These are phyloP conservation scores for Trebouxia sp. DNA, from an alignment of 139 green algal genomes.

Conservation along the genomic window DNA sequence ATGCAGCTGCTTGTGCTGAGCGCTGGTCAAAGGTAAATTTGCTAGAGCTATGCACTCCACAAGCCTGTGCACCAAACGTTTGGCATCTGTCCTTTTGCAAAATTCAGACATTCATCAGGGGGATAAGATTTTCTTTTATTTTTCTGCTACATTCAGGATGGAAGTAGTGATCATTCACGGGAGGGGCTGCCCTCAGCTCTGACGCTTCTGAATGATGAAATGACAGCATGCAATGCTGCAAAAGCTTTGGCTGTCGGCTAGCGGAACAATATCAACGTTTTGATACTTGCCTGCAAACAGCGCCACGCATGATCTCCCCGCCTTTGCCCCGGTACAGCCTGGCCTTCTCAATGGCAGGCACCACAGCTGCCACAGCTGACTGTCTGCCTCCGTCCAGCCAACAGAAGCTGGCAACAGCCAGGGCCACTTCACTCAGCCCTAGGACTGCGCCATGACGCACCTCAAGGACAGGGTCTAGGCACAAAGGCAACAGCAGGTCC, in stretches of 20 bases:
- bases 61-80: constrained; percentile 34
- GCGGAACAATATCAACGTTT: no score
- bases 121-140: no score
- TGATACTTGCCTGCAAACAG: constrained; percentile 65
- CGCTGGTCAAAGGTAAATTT: constrained; percentile 46
- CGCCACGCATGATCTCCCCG: constrained; percentile 87
- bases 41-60: constrained; percentile 35
- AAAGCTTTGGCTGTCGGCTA: no score
- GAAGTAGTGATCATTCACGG: no score
- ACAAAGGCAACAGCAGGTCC: constrained; percentile 58
- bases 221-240: no score
- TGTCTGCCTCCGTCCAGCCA: not conserved
- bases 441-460: constrained; percentile 78
- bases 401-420: constrained; percentile 46
- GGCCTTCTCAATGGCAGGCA: constrained; percentile 68
- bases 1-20: constrained; percentile 53
- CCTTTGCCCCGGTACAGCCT: constrained; percentile 88
- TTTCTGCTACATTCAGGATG: no score
- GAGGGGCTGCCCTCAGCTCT: no score
- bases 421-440: constrained; percentile 75
- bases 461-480: constrained; percentile 61
- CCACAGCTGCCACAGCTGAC: constrained; percentile 38
- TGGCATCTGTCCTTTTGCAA: no score
- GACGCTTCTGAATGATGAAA: no score
- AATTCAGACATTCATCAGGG: no score